Percentiles rank a stretch among this genome's conserved stretches.
These are phyloP conservation scores for Alternaria angustiovoidea DNA, from an alignment of 2,329 filamentous ascomycete genomes.

Conservation along the genomic window DNA sequence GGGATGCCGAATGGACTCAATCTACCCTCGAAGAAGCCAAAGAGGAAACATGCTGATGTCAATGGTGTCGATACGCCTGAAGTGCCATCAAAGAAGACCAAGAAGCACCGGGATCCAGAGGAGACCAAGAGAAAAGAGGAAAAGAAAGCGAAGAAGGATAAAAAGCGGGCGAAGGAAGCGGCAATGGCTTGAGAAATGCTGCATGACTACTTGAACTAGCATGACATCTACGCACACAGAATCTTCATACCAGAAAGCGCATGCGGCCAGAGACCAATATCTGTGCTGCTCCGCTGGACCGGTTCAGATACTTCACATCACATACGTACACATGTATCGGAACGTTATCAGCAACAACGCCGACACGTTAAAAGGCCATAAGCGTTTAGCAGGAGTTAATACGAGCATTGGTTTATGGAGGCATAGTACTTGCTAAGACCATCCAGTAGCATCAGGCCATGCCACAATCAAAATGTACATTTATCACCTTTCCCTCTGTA, in stretches of 20 bases:
- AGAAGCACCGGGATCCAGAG: conserved; percentile 47
- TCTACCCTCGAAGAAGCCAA: conserved; percentile 44
- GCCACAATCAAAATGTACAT: background rate
- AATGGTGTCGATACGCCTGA: conserved; percentile 38
- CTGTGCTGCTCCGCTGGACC: background rate
- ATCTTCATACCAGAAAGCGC: background rate
- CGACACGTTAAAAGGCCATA: background rate
- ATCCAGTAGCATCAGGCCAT: background rate
- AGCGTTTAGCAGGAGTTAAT: background rate
- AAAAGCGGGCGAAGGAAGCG: conserved; percentile 43
- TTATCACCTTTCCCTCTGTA: background rate
- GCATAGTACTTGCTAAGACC: background rate
- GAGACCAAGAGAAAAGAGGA: conserved; percentile 49
- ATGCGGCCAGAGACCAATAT: background rate
- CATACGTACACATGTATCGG: background rate
- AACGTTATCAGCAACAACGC: background rate
- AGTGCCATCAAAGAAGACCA: conserved; percentile 50
- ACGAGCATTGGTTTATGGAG: background rate
- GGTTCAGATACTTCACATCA: background rate
- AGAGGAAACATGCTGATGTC: conserved; percentile 50
- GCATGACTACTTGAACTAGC: background rate
- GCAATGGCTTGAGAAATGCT: conserved; percentile 23
- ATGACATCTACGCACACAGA: background rate
- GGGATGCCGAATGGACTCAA: conserved; percentile 35
- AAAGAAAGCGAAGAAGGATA: conserved; percentile 50